Conservation (phyloP, 352 stramenopile genomes). For the Globisporangium yorkense region DNA sequence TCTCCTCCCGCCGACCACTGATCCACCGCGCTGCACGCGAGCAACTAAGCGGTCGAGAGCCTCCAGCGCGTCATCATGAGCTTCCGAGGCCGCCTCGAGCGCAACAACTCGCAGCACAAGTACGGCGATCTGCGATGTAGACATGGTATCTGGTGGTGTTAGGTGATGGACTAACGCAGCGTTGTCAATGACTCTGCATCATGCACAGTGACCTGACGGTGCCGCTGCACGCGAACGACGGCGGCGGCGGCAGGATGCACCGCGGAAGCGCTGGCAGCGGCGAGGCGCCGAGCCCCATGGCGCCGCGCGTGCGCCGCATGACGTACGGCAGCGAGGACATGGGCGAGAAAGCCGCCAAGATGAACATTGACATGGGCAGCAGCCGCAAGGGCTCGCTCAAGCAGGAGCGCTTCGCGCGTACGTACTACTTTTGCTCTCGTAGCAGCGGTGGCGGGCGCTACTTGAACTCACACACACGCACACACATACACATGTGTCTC, state of each 20-base stretch:
- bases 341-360: slow-evolving; percentile 57
- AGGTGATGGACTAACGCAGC: background rate
- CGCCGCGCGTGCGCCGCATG: slow-evolving; percentile 31
- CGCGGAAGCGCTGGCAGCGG: slow-evolving; percentile 4
- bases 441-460: too few species aligned
- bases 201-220: slow-evolving; percentile 21
- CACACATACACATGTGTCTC: background rate
- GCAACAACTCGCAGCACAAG: slow-evolving; percentile 1
- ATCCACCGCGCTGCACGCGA: background rate
- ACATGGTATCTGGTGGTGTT: background rate
- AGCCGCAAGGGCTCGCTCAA: slow-evolving; percentile 46
- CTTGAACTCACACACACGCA: slow-evolving; percentile 3
- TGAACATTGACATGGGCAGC: slow-evolving; percentile 59
- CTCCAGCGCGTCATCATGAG: background rate
- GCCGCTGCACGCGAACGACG: slow-evolving; percentile 21
- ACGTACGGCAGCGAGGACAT: slow-evolving; percentile 55
- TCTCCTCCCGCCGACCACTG: background rate
- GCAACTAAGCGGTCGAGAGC: background rate
- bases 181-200: background rate
- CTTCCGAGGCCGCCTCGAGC: background rate
- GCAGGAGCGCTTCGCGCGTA: slow-evolving; percentile 44
- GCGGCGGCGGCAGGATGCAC: slow-evolving; percentile 5
- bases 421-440: slow-evolving; percentile 9
- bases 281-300: slow-evolving; percentile 19
- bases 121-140: background rate